These are phyloP conservation scores for Candida coquimbonensis DNA, from an alignment of 805 yeast species.

Conservation along the genomic window DNA sequence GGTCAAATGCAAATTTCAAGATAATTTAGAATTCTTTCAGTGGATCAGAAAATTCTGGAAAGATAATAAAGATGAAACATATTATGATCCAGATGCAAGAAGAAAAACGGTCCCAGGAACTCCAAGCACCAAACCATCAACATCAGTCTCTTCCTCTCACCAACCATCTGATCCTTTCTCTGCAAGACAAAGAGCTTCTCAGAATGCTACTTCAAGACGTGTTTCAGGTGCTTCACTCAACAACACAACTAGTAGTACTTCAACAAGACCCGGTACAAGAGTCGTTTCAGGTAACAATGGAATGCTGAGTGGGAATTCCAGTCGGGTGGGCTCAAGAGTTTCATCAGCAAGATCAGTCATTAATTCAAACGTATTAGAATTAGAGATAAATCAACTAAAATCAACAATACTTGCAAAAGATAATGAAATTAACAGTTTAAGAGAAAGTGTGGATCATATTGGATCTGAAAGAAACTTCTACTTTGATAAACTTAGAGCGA, in stretches of 20 bases:
- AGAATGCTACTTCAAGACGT: slow-evolving; percentile 4
- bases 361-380: slow-evolving; percentile 22
- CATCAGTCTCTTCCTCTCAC: slow-evolving; percentile 1
- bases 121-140: background rate
- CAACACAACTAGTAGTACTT: background rate
- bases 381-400: slow-evolving; percentile 42
- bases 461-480: slow-evolving; percentile 86
- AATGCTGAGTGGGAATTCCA: background rate
- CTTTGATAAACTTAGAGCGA: slow-evolving; percentile 80
- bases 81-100: slow-evolving; percentile 63
- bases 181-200: slow-evolving; percentile 2
- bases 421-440: slow-evolving; percentile 52
- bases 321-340: slow-evolving; percentile 11
- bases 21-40: slow-evolving; percentile 88
- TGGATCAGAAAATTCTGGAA: slow-evolving; percentile 85
- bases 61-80: slow-evolving; percentile 60
- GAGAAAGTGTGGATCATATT: slow-evolving; percentile 54
- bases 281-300: slow-evolving; percentile 1
- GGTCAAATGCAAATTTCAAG: slow-evolving; percentile 85
- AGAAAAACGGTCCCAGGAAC: slow-evolving; percentile 29
- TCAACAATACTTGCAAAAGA: slow-evolving; percentile 32
- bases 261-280: slow-evolving; percentile 3
- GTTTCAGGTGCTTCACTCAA: background rate
- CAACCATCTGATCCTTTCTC: background rate
- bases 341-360: slow-evolving; percentile 8